These are phyloP conservation scores for Phytophthora sojae DNA, from an alignment of 352 stramenopile genomes.

Conservation along the genomic window DNA sequence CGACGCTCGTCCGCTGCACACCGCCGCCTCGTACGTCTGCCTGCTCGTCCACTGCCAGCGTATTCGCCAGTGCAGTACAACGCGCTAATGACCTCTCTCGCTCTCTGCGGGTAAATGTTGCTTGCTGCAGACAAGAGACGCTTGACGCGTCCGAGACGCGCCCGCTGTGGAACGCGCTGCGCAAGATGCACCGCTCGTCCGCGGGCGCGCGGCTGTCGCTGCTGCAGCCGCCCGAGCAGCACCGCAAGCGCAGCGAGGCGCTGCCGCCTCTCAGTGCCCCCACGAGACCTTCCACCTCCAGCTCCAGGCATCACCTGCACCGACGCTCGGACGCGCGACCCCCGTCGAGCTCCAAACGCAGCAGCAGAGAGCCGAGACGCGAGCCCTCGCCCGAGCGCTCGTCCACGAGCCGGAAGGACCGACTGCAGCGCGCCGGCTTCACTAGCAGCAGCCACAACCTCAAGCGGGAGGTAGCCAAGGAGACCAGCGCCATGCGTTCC, in stretches of 20 bases:
- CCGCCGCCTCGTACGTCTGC: constrained; percentile 34
- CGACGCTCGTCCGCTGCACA: constrained; percentile 22
- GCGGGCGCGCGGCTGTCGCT: constrained; percentile 10
- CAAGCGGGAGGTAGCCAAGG: constrained; percentile 24
- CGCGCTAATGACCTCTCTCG: not conserved
- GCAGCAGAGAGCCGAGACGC: constrained; percentile 24
- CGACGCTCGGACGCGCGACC: constrained; percentile 22
- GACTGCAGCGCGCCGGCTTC: constrained; percentile 32
- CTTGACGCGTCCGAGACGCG: constrained; percentile 33
- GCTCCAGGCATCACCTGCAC: constrained; percentile 18
- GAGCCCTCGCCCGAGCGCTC: constrained; percentile 19
- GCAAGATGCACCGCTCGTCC: constrained; percentile 47
- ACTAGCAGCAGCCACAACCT: constrained; percentile 28
- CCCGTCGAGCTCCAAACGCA: constrained; percentile 12
- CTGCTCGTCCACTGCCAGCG: not conserved
- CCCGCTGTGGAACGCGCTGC: constrained; percentile 49
- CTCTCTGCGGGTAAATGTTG: not conserved
- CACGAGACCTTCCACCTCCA: constrained; percentile 5
- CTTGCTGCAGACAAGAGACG: constrained; percentile 14
- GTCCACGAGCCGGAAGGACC: constrained; percentile 21
- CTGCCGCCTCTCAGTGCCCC: constrained; percentile 28
- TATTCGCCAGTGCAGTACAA: not conserved
- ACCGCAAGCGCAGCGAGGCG: constrained; percentile 33
- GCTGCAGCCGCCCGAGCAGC: constrained; percentile 18
- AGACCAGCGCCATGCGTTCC: constrained; percentile 26